phyloP scores from a whole-genome alignment of 768 basidiomycete genomes.

The Suillus alpinus region DNA sequence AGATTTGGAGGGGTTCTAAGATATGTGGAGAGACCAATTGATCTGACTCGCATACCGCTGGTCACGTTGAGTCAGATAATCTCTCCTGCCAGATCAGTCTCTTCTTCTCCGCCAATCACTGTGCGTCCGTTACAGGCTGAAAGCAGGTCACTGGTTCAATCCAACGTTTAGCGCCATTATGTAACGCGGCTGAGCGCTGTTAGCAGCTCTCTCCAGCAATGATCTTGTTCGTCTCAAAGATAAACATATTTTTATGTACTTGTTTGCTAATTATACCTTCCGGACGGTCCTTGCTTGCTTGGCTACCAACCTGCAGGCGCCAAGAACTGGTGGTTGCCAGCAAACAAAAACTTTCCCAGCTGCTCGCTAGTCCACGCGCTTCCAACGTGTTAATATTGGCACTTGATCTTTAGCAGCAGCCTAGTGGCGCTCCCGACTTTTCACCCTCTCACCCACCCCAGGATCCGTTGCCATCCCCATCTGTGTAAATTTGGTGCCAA shows the following conservation, averaged over 20 bases:
- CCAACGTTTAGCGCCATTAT: neutral
- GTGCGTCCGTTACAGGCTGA: neutral
- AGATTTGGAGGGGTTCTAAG: neutral
- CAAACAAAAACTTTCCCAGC: neutral
- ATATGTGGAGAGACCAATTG: conserved; percentile 10
- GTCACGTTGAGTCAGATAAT: conserved; percentile 9
- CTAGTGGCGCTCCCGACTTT: neutral
- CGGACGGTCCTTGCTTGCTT: neutral
- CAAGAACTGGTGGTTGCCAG: neutral
- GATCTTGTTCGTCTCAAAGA: neutral
- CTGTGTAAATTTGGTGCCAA: neutral
- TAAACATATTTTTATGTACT: neutral
- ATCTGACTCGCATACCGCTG: conserved; percentile 25
- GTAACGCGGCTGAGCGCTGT: neutral
- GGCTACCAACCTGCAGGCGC: neutral
- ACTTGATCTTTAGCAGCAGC: neutral
- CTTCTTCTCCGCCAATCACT: neutral
- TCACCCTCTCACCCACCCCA: neutral
- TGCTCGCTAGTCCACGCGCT: neutral
- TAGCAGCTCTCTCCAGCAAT: neutral
- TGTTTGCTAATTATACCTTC: neutral
- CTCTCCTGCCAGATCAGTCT: conserved; percentile 8
- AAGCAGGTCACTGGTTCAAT: neutral
- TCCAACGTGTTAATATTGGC: neutral
- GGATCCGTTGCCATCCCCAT: neutral